A percentile compares a stretch with the other conserved stretches of the same genome.
These are phyloP conservation scores for Hibiscus tridactylites DNA, from an alignment of 345 rosid genomes.

Conservation along the genomic window DNA sequence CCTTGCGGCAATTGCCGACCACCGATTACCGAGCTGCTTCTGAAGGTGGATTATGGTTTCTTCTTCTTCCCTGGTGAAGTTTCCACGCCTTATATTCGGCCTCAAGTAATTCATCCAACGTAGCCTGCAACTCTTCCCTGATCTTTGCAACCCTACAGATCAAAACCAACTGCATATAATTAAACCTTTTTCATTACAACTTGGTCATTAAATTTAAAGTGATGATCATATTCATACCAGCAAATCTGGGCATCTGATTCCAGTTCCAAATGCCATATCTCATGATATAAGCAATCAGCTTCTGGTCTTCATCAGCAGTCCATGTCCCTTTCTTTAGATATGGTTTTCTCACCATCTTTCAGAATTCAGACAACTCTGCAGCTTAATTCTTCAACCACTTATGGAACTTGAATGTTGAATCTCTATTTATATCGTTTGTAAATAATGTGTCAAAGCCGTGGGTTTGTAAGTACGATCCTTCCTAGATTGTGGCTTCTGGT, in stretches of 20 bases:
- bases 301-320: conserved; percentile 31
- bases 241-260: conserved; percentile 26
- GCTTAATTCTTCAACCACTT: background rate
- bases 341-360: conserved; percentile 9
- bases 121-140: conserved; percentile 67
- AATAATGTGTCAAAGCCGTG: background rate
- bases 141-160: conserved; percentile 34
- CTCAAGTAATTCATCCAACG: conserved; percentile 59
- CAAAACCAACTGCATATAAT: background rate
- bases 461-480: background rate
- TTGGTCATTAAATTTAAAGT: background rate
- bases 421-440: background rate
- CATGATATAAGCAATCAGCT: conserved; percentile 19
- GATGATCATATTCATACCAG: conserved; percentile 16
- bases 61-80: conserved; percentile 42
- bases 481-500: background rate
- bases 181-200: background rate
- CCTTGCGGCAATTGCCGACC: background rate
- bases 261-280: conserved; percentile 34
- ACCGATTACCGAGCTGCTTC: conserved; percentile 26
- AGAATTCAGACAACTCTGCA: background rate
- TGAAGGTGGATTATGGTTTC: conserved; percentile 25
- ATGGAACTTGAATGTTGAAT: background rate
- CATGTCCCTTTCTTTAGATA: conserved; percentile 23
- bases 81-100: conserved; percentile 44